These are phyloP conservation scores for Lentinus tigrinus DNA, from an alignment of 768 basidiomycete species.

Conservation along the genomic window DNA sequence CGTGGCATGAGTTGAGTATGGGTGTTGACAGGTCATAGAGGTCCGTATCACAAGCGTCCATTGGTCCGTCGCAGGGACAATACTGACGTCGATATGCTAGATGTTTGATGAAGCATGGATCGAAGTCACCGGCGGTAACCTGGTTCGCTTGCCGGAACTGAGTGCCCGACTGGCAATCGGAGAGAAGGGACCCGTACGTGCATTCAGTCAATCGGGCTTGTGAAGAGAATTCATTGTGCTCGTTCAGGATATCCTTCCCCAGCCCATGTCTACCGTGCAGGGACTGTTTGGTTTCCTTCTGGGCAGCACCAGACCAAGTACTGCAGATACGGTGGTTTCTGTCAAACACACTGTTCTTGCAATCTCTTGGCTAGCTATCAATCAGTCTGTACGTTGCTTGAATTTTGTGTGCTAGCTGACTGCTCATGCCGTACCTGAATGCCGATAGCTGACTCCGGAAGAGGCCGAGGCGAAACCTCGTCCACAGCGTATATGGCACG, in stretches of 20 bases:
- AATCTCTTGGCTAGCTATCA: constrained; percentile 84
- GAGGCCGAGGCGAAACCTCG: constrained; percentile 58
- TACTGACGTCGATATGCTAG: constrained; percentile 28
- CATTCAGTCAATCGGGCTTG: neutral
- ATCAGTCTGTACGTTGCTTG: constrained; percentile 63
- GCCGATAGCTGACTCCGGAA: constrained; percentile 54
- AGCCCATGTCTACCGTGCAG: constrained; percentile 43
- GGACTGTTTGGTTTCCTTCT: constrained; percentile 47
- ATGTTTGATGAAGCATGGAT: constrained; percentile 82
- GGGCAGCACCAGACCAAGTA: constrained; percentile 41
- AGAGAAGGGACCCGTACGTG: constrained; percentile 67
- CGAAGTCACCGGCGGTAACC: constrained; percentile 58
- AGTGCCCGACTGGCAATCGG: constrained; percentile 75
- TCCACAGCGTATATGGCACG: constrained; percentile 76
- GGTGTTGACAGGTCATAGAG: constrained; percentile 62
- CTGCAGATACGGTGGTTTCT: constrained; percentile 63
- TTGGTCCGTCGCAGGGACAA: neutral
- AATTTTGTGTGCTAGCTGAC: constrained; percentile 2
- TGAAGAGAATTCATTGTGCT: constrained; percentile 6
- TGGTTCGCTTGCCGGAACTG: constrained; percentile 76
- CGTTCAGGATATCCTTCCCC: constrained; percentile 64
- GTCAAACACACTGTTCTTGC: constrained; percentile 78
- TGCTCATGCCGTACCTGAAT: constrained; percentile 1
- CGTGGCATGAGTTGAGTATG: constrained; percentile 8
- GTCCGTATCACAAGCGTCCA: constrained; percentile 33